Evolutionary conservation across 129 eudicot genomes (phyloP).

Genomic region (Pulicaria dysenterica): DNA sequence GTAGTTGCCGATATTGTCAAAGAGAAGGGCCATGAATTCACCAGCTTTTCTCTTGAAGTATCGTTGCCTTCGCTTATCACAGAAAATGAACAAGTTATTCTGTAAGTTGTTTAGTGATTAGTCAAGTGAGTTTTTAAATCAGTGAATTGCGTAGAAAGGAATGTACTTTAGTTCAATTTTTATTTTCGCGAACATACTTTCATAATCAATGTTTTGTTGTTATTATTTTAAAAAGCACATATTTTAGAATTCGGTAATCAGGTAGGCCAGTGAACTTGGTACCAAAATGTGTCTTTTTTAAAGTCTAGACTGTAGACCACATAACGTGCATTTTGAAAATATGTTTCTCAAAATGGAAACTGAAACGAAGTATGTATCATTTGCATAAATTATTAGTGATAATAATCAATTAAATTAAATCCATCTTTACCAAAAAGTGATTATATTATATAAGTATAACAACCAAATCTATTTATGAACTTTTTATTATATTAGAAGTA

Average conservation of each 20-base stretch:
- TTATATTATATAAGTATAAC: neutral
- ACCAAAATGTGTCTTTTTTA: neutral
- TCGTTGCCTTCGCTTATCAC: slow-evolving; percentile 58
- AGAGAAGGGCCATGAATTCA: slow-evolving; percentile 49
- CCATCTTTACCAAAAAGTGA: neutral
- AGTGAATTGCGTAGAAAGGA: neutral
- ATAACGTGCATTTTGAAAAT: neutral
- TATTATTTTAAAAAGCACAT: neutral
- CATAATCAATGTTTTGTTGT: neutral
- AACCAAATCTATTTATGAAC: neutral
- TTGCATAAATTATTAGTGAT: neutral
- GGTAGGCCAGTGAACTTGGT: neutral
- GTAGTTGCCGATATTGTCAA: slow-evolving; percentile 51
- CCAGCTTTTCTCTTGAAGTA: slow-evolving; percentile 74
- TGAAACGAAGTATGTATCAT: neutral
- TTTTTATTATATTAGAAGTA: neutral
- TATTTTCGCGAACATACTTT: neutral
- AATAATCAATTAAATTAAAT: neutral
- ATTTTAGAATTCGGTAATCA: neutral
- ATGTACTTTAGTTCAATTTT: neutral
- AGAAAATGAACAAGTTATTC: slow-evolving; percentile 63
- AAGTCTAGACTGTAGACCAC: neutral
- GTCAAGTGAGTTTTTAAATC: neutral
- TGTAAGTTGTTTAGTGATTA: slow-evolving; percentile 55
- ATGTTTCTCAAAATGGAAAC: neutral